Evolutionary conservation across 2,329 filamentous ascomycete species (phyloP).

Genomic region (Apiospora malaysiana): DNA sequence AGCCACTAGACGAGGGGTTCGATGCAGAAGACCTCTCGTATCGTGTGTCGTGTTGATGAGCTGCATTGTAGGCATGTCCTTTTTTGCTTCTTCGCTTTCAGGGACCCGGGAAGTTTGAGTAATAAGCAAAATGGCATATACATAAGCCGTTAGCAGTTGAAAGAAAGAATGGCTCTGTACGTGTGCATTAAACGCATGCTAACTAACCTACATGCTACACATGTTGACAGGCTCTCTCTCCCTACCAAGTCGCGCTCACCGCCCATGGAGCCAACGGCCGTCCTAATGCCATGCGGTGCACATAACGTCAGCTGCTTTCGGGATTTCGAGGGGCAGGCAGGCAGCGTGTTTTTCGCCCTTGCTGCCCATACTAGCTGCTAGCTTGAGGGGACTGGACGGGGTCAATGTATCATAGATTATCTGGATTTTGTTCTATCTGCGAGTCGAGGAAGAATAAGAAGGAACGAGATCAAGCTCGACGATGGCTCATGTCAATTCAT

Average conservation of each 20-base stretch:
- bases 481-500: background rate
- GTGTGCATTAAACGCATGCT: background rate
- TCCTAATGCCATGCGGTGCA: slow-evolving; percentile 6
- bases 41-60: background rate
- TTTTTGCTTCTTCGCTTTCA: slow-evolving; percentile 6
- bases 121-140: background rate
- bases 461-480: background rate
- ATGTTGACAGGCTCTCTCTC: background rate
- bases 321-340: background rate
- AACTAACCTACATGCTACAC: too few relatives aligned
- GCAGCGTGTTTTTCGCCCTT: background rate
- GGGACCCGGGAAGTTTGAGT: background rate
- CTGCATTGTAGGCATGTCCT: background rate
- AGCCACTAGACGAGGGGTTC: background rate
- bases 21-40: background rate
- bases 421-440: background rate
- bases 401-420: background rate
- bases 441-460: background rate
- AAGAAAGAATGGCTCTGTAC: background rate
- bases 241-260: background rate
- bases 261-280: background rate
- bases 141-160: background rate
- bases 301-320: slow-evolving; percentile 10
- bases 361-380: slow-evolving; percentile 2
- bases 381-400: background rate